phyloP scores from a whole-genome alignment of 2,329 filamentous ascomycete species.

The Bipolaris cookei region DNA sequence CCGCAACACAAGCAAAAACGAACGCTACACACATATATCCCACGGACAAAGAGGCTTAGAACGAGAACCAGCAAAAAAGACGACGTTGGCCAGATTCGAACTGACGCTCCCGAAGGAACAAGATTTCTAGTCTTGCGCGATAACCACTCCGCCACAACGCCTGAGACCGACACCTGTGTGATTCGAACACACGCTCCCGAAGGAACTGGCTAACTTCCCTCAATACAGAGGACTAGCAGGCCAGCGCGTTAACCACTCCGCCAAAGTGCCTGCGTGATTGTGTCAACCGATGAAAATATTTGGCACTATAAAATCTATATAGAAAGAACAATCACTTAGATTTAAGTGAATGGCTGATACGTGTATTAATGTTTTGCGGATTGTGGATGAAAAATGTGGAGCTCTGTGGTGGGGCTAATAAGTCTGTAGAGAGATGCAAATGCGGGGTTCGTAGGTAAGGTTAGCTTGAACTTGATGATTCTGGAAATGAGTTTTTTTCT shows the following conservation, averaged over 20 bases:
- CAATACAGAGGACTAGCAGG: constrained; percentile 26
- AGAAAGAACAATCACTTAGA: too few relatives aligned
- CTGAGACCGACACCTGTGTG: constrained; percentile 34
- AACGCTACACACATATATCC: neutral
- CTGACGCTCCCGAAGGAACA: constrained; percentile 51
- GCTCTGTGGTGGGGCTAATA: neutral
- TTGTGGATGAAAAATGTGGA: neutral
- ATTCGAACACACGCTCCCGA: constrained; percentile 43
- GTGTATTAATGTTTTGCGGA: too few relatives aligned
- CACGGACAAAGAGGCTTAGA: neutral
- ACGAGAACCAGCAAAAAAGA: constrained; percentile 15
- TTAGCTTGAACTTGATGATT: neutral
- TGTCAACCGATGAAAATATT: constrained; percentile 8
- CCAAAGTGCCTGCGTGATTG: constrained; percentile 10
- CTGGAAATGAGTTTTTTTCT: neutral
- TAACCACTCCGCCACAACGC: constrained; percentile 51
- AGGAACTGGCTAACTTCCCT: constrained; percentile 36
- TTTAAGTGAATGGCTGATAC: too few relatives aligned
- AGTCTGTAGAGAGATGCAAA: neutral
- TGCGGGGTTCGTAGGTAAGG: neutral
- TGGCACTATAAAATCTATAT: too few relatives aligned
- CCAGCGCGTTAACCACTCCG: constrained; percentile 37
- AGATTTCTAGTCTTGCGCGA: constrained; percentile 52
- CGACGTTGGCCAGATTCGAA: constrained; percentile 50
- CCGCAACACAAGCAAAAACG: neutral